Percentiles rank a stretch among this genome's conserved stretches.
phyloP scores from a whole-genome alignment of 2,329 filamentous ascomycete genomes.

The Aphanoascus verrucosus region DNA sequence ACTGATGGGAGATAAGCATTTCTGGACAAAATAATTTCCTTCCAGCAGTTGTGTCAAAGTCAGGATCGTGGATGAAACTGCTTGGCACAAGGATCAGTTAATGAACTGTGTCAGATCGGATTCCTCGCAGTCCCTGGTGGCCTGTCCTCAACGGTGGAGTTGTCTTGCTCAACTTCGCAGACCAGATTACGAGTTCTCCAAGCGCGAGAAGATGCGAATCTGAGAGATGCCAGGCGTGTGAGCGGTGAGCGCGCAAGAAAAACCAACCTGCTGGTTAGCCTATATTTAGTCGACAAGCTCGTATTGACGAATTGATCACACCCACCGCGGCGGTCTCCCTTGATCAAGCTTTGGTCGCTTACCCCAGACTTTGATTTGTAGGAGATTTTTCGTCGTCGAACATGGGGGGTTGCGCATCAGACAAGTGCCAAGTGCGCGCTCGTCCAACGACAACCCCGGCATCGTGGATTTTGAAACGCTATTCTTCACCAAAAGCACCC shows the following conservation, averaged over 20 bases:
- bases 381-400: neutral
- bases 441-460: neutral
- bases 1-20: neutral
- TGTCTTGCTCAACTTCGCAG: too few species aligned
- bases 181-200: too few species aligned
- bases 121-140: neutral
- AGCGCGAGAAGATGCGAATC: too few species aligned
- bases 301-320: too few species aligned
- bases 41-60: neutral
- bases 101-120: neutral
- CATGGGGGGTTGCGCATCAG: neutral
- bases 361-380: neutral
- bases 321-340: too few species aligned
- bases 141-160: too few species aligned
- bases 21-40: too few species aligned
- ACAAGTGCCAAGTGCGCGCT: neutral
- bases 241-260: too few species aligned
- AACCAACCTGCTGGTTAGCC: too few species aligned
- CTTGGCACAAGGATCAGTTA: neutral
- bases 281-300: too few species aligned
- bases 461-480: conserved; percentile 6
- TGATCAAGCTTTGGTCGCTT: too few species aligned
- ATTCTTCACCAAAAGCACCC: neutral
- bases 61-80: neutral
- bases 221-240: too few species aligned